Evolutionary conservation across 257 asterid genomes (phyloP).

Genomic region (Solanum etuberosum): DNA sequence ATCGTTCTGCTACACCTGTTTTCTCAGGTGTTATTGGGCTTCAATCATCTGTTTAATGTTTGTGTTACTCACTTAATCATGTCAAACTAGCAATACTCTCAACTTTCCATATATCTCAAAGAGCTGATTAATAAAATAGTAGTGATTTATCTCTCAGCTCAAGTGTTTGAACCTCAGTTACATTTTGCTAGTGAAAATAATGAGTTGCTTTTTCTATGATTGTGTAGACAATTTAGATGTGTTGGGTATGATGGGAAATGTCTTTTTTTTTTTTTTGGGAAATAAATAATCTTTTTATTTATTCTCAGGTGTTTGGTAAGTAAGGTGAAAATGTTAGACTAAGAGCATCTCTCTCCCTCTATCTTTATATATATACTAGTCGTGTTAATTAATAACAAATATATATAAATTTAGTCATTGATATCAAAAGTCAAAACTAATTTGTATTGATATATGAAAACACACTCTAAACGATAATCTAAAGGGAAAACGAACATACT

Average conservation of each 20-base stretch:
- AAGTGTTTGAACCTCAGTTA: neutral
- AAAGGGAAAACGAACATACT: neutral
- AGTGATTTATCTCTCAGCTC: neutral
- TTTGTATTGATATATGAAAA: neutral
- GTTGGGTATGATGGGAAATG: neutral
- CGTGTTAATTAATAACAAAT: neutral
- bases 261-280: neutral
- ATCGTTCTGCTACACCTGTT: neutral
- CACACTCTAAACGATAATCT: too few species aligned
- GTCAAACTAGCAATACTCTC: neutral
- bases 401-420: neutral
- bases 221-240: neutral
- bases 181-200: neutral
- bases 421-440: too few species aligned
- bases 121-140: neutral
- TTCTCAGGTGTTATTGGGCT: slow-evolving; percentile 87
- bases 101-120: neutral
- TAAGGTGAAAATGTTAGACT: neutral
- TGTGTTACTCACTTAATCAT: neutral
- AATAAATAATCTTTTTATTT: neutral
- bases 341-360: neutral
- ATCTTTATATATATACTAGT: neutral
- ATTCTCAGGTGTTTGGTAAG: neutral
- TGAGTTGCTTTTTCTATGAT: neutral
- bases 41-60: slow-evolving; percentile 54